Evolutionary conservation across 495 filamentous ascomycete species (phyloP), one percentile per base, ranked within the genome.

Genomic region (Lepraria neglecta): DNA sequence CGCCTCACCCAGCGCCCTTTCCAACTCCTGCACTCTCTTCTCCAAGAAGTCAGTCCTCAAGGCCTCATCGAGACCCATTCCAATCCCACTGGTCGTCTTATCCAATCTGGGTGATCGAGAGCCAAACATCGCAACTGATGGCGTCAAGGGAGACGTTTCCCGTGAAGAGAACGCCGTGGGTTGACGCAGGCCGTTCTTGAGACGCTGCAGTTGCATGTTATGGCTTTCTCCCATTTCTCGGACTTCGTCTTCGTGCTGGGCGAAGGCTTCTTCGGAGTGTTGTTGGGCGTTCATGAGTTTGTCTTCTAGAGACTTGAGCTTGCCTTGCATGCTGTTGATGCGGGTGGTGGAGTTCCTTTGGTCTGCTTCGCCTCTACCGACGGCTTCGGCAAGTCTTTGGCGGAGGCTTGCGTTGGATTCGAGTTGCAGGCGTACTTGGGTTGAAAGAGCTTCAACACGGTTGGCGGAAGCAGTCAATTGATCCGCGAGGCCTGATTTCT

Each of bases 201-300:
- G 79, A 15, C 92, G 86, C 64, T 84, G 83, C 27, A 97, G 81
- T 70, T 95, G 88, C 4, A 77, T 76, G 71, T 80, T 89, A 68
- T 95, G 89, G 63, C 79, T 87, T 54, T 95, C 91, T 63, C 87
- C 83, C 47, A 98, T 72, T 21, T 77, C 72, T 9, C 81, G 76
- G 40, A 95, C 78, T 71, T 97, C 90, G 33, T 96, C 91, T 72
- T 97, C 94, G 69, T 96, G 89, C 54, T 82, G 82, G 52, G 80
- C 67, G 67, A 97, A 84, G 38, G 83, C 82, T 60, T 94, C 91
- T 74, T 98, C 94, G 19, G 90, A 90, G 42, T 86, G 76, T 51
- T 91, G 87, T 73, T 97, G 94, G 2, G 94, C 91, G 17, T 80
- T 72, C 56, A 96, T 76, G 17, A 97, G 81, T 61, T 83, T 82